A percentile compares a stretch with the other conserved stretches of the same genome.
phyloP scores from a whole-genome alignment of 2,329 filamentous ascomycete species.

The Lasiodiplodia sp. region DNA sequence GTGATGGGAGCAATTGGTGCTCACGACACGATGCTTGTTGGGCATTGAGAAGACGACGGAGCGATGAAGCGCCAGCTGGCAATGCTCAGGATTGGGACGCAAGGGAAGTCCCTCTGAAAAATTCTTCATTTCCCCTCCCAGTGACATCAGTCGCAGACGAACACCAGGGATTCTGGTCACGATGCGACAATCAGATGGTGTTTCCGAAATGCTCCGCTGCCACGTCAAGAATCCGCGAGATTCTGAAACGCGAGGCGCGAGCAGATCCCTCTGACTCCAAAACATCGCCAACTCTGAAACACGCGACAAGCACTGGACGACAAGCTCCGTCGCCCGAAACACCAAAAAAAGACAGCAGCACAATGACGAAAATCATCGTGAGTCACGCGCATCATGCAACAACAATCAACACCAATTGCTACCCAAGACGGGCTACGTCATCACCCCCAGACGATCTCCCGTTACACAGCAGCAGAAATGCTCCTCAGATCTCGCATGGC shows the following conservation, averaged over 20 bases:
- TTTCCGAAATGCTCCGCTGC: conserved; percentile 9
- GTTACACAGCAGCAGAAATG: not conserved
- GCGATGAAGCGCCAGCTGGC: not conserved
- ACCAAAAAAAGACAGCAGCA: not conserved
- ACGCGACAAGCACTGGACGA: conserved; percentile 4
- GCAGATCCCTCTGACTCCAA: not conserved
- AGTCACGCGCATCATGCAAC: not conserved
- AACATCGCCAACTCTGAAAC: not conserved
- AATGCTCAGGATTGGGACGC: not conserved
- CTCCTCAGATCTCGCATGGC: not conserved
- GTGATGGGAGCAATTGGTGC: not conserved
- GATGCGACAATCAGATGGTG: not conserved
- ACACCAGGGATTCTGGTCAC: not conserved
- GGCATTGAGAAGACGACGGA: not conserved
- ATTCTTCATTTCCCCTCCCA: not conserved
- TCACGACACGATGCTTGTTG: not conserved
- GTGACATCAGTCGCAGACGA: not conserved
- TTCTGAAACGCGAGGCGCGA: conserved; percentile 2
- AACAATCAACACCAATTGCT: not conserved
- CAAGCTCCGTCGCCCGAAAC: not conserved
- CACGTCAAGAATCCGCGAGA: conserved; percentile 1
- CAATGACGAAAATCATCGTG: not conserved
- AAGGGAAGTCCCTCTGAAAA: not conserved
- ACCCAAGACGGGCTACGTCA: not conserved
- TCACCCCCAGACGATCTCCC: not conserved